Evolutionary conservation across 192 early-diverging fungal species (phyloP).

Genomic region (Podila verticillata): DNA sequence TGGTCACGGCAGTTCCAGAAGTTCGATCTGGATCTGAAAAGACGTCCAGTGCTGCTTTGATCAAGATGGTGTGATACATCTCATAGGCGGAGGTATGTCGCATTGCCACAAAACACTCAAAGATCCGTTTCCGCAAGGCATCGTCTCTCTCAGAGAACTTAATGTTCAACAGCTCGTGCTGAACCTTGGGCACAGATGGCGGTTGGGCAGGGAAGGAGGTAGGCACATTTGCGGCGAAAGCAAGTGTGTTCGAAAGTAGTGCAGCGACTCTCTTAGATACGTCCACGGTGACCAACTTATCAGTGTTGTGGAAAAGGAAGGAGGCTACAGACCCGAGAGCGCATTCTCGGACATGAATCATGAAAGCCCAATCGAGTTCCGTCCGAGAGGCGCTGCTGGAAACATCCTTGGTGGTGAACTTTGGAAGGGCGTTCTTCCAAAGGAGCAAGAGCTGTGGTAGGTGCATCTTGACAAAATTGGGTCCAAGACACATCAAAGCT

Average conservation of each 20-base stretch:
- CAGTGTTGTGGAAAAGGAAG: slow-evolving; percentile 75
- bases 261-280: slow-evolving; percentile 82
- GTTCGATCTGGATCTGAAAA: slow-evolving; percentile 66
- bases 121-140: slow-evolving; percentile 69
- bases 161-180: slow-evolving; percentile 46
- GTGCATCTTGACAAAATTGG: slow-evolving; percentile 84
- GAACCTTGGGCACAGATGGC: slow-evolving; percentile 31
- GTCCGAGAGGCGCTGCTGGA: slow-evolving; percentile 50
- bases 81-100: slow-evolving; percentile 65
- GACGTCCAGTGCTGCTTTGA: slow-evolving; percentile 56
- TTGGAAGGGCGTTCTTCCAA: slow-evolving; percentile 86
- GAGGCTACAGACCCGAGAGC: slow-evolving; percentile 76
- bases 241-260: slow-evolving; percentile 75
- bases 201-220: slow-evolving; percentile 54
- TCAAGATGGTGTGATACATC: slow-evolving; percentile 54
- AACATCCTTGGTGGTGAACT: slow-evolving; percentile 73
- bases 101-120: slow-evolving; percentile 75
- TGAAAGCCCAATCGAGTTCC: slow-evolving; percentile 73
- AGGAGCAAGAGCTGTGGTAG: slow-evolving; percentile 77
- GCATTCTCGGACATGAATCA: slow-evolving; percentile 67
- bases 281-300: slow-evolving; percentile 72
- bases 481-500: slow-evolving; percentile 79
- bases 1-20: slow-evolving; percentile 55
- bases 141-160: slow-evolving; percentile 68
- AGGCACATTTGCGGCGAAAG: slow-evolving; percentile 66